phyloP scores from a whole-genome alignment of 495 filamentous ascomycete genomes.

The Antarctomyces pellizariae region DNA sequence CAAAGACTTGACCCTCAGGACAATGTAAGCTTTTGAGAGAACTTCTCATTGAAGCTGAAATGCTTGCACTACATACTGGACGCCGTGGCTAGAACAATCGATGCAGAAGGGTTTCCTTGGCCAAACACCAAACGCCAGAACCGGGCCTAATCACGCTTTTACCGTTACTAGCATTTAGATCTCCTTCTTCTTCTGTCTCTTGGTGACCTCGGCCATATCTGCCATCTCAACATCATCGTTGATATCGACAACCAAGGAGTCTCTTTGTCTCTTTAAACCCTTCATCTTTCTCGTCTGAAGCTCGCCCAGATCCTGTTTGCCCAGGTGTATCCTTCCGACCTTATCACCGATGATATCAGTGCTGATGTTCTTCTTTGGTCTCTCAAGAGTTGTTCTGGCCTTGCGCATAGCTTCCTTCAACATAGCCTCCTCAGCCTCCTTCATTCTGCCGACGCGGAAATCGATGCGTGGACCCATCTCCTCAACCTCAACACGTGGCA shows the following conservation, averaged over 20 bases:
- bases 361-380: slow-evolving; percentile 83
- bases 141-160: too few species aligned
- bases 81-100: too few species aligned
- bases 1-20: too few species aligned
- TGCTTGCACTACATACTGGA: too few species aligned
- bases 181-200: too few species aligned
- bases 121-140: too few species aligned
- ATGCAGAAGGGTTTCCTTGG: too few species aligned
- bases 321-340: slow-evolving; percentile 77
- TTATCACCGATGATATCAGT: slow-evolving; percentile 90
- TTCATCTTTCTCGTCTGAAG: slow-evolving; percentile 99
- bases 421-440: slow-evolving; percentile 47
- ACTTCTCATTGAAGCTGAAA: too few species aligned
- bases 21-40: too few species aligned
- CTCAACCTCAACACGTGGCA: slow-evolving; percentile 79
- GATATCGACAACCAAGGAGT: slow-evolving; percentile 25
- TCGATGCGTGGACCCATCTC: slow-evolving; percentile 93
- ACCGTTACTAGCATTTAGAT: too few species aligned
- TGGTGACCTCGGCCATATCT: too few species aligned
- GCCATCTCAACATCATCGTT: slow-evolving; percentile 22
- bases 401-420: slow-evolving; percentile 83
- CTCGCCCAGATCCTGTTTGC: slow-evolving; percentile 66
- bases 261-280: slow-evolving; percentile 64
- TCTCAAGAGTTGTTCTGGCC: slow-evolving; percentile 48
- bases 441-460: slow-evolving; percentile 64